Percentiles rank a stretch among this genome's conserved stretches.
phyloP scores from a whole-genome alignment of 164 flowering plant species.

The Echeveria elegans region DNA sequence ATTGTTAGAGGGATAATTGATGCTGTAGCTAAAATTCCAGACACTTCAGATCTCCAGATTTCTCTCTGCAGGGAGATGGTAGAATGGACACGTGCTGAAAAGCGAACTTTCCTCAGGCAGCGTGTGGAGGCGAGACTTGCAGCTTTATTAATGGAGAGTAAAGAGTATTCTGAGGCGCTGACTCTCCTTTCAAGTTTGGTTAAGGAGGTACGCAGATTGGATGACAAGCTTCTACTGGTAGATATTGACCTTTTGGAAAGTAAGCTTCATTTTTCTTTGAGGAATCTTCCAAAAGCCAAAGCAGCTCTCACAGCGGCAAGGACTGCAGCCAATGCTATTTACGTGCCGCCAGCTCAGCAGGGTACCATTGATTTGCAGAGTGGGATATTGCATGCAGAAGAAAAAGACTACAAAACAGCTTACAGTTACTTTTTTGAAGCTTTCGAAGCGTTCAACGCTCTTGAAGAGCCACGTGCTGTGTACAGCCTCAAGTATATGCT shows the following conservation, averaged over 20 bases:
- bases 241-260: slow-evolving; percentile 65
- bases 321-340: slow-evolving; percentile 64
- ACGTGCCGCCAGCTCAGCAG: slow-evolving; percentile 75
- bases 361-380: slow-evolving; percentile 69
- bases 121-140: slow-evolving; percentile 67
- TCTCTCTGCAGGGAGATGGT: slow-evolving; percentile 61
- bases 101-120: slow-evolving; percentile 54
- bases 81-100: slow-evolving; percentile 61
- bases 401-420: slow-evolving; percentile 68
- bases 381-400: slow-evolving; percentile 68
- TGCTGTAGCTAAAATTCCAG: slow-evolving; percentile 42
- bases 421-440: slow-evolving; percentile 75
- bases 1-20: slow-evolving; percentile 60
- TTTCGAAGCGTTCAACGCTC: slow-evolving; percentile 68
- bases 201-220: slow-evolving; percentile 33
- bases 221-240: slow-evolving; percentile 48
- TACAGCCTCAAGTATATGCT: slow-evolving; percentile 60
- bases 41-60: slow-evolving; percentile 32
- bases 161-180: slow-evolving; percentile 51
- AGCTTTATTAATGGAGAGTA: slow-evolving; percentile 49
- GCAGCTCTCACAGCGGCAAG: slow-evolving; percentile 72
- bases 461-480: slow-evolving; percentile 55
- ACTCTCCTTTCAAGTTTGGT: slow-evolving; percentile 41
- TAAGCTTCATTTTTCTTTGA: slow-evolving; percentile 21
- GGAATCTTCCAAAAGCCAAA: slow-evolving; percentile 57